Conservation (phyloP, 164 flowering plant species). For the Saururus chinensis region DNA sequence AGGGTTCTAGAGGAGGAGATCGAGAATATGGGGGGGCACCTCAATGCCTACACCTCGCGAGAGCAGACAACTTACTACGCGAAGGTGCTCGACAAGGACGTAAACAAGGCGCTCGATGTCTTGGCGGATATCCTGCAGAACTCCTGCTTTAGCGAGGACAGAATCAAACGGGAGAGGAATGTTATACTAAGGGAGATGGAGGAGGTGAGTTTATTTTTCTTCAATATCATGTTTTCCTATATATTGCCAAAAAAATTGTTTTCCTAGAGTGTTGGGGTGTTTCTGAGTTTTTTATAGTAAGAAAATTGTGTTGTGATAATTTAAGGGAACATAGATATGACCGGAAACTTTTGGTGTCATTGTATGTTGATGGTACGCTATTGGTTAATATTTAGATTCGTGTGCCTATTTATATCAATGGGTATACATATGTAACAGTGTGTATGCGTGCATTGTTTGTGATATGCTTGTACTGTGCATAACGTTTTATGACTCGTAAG, state of each 20-base stretch:
- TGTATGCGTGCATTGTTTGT: too few species aligned
- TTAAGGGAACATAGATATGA: too few species aligned
- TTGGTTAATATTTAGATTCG: too few species aligned
- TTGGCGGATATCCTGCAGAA: slow-evolving; percentile 43
- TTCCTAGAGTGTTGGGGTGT: not conserved
- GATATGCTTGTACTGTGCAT: too few species aligned
- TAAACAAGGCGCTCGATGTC: slow-evolving; percentile 26
- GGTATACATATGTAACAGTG: too few species aligned
- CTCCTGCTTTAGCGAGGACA: slow-evolving; percentile 24
- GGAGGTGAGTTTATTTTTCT: slow-evolving; percentile 19
- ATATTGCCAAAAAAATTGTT: too few species aligned
- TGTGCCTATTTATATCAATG: too few species aligned
- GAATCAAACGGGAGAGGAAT: slow-evolving; percentile 26
- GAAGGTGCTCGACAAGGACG: slow-evolving; percentile 28
- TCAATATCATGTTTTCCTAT: too few species aligned
- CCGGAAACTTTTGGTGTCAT: too few species aligned
- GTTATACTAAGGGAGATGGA: slow-evolving; percentile 42
- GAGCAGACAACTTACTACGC: slow-evolving; percentile 49
- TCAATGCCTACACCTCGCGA: slow-evolving; percentile 44
- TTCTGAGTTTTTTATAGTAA: not conserved
- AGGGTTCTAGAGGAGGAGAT: slow-evolving; percentile 37
- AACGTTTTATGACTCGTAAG: too few species aligned
- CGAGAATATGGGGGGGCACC: slow-evolving; percentile 50
- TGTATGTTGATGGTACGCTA: too few species aligned
- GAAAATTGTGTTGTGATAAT: too few species aligned